These are phyloP conservation scores for Sporormia fimetaria DNA, from an alignment of 495 filamentous ascomycete species.

Conservation along the genomic window DNA sequence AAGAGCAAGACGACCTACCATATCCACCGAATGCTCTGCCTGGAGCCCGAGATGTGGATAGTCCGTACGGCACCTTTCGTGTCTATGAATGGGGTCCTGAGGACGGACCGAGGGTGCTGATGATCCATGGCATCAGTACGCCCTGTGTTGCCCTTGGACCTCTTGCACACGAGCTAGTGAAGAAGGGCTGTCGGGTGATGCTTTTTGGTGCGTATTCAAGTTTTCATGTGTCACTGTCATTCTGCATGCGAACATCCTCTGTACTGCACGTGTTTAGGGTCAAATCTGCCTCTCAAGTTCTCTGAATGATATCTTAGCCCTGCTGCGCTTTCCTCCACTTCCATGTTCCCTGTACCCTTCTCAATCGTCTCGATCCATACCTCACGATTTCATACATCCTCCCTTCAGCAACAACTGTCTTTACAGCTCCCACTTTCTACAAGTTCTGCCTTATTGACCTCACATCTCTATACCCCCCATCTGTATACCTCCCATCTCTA, in stretches of 20 bases:
- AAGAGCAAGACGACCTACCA: constrained; percentile 43
- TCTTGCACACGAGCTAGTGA: constrained; percentile 57
- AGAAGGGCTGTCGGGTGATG: constrained; percentile 71
- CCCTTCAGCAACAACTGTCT: too few species aligned
- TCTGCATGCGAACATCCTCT: neutral
- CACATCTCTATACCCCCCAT: too few species aligned
- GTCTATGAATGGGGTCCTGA: constrained; percentile 90
- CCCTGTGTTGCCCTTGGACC: constrained; percentile 61
- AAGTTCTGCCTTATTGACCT: too few species aligned
- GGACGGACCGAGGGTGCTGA: constrained; percentile 61
- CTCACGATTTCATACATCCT: too few species aligned
- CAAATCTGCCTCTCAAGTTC: too few species aligned
- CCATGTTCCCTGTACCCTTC: too few species aligned
- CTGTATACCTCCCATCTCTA: too few species aligned
- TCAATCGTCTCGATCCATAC: too few species aligned
- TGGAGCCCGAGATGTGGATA: constrained; percentile 59
- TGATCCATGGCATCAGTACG: constrained; percentile 81
- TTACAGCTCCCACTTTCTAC: too few species aligned
- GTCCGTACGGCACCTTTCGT: constrained; percentile 66
- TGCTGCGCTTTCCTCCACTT: too few species aligned
- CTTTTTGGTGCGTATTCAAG: constrained; percentile 49
- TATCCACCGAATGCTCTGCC: constrained; percentile 68
- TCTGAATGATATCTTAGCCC: too few species aligned
- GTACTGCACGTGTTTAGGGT: too few species aligned
- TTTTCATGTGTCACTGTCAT: neutral